Conservation (phyloP, 441 rosid genomes). For the Pelargonium australe region DNA sequence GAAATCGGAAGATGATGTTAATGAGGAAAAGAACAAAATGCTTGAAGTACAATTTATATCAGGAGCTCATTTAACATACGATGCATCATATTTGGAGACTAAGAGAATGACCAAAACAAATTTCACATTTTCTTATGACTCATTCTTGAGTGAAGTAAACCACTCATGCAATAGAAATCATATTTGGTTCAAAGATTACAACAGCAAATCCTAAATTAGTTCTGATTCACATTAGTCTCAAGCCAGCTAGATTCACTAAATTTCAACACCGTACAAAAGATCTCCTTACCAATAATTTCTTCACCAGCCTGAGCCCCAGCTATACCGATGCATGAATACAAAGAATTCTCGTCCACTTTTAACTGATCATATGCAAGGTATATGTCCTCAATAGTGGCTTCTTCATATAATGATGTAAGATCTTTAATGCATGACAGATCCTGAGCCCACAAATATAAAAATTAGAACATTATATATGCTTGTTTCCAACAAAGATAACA, state of each 20-base stretch:
- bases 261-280: neutral
- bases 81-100: neutral
- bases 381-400: constrained; percentile 83
- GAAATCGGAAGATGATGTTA: neutral
- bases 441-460: constrained; percentile 36
- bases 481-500: neutral
- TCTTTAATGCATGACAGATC: constrained; percentile 88
- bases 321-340: constrained; percentile 87
- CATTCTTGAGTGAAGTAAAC: neutral
- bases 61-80: neutral
- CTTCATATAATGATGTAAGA: constrained; percentile 76
- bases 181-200: neutral
- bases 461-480: constrained; percentile 9
- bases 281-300: constrained; percentile 45
- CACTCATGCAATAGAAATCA: neutral
- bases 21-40: constrained; percentile 5
- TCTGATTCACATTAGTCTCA: neutral
- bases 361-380: constrained; percentile 82
- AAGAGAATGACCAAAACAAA: neutral
- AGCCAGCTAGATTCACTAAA: neutral
- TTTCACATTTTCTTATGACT: neutral
- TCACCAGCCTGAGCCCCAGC: constrained; percentile 88
- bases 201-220: neutral
- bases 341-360: constrained; percentile 70
- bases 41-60: neutral